Percentiles rank a stretch among this genome's conserved stretches.
Conservation (phyloP, 371 early-diverging fungal genomes). For the Lichtheimia hyalospora region DNA sequence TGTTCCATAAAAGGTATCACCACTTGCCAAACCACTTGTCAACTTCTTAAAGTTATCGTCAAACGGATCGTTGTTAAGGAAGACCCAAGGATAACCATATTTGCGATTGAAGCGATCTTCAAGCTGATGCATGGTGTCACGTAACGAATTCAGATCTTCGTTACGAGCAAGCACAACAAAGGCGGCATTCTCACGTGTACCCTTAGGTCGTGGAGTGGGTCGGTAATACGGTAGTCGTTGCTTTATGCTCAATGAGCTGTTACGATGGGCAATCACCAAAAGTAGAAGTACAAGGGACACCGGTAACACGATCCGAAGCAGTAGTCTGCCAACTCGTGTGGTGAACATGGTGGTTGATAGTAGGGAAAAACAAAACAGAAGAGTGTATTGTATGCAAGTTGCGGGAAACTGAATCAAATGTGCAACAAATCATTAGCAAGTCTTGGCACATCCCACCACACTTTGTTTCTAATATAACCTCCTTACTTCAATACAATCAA, state of each 20-base stretch:
- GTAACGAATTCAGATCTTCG: slow-evolving; percentile 67
- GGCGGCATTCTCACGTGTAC: slow-evolving; percentile 41
- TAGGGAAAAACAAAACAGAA: too few species aligned
- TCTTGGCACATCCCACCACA: too few species aligned
- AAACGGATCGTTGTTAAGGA: slow-evolving; percentile 79
- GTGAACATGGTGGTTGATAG: not conserved
- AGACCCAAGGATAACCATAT: slow-evolving; percentile 85
- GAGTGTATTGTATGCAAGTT: too few species aligned
- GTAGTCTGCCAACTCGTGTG: slow-evolving; percentile 6
- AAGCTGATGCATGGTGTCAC: slow-evolving; percentile 63
- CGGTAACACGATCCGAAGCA: slow-evolving; percentile 6
- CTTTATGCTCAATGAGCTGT: slow-evolving; percentile 2
- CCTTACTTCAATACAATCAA: too few species aligned
- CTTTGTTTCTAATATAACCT: too few species aligned
- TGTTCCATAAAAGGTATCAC: slow-evolving; percentile 39
- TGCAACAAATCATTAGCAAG: too few species aligned
- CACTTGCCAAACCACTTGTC: slow-evolving; percentile 42
- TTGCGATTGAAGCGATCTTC: slow-evolving; percentile 81
- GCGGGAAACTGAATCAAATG: too few species aligned
- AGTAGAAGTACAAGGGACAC: slow-evolving; percentile 7
- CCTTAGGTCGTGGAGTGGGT: slow-evolving; percentile 3
- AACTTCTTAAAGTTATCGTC: slow-evolving; percentile 66
- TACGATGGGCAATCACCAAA: slow-evolving; percentile 11
- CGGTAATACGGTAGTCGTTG: not conserved
- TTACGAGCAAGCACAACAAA: slow-evolving; percentile 71